Base-by-base conservation (phyloP, 2,329 filamentous ascomycete species). In the Ascochyta fabae region DNA sequence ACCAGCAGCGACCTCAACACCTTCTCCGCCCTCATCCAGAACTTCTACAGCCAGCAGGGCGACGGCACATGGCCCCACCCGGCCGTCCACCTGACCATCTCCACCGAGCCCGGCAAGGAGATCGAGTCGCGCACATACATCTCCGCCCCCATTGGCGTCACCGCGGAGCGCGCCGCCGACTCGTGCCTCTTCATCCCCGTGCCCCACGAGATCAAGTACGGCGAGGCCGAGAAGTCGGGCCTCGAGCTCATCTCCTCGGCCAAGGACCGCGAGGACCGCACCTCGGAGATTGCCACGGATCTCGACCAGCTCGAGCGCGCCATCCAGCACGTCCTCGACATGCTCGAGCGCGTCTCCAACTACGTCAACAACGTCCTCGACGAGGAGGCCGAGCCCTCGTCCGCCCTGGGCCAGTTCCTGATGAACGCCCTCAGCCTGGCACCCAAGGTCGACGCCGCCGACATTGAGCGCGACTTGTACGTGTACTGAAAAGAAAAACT, bases 151-250 rank as follows among this genome's bases (percentile, higher is more conserved):
- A 95, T 98, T 53, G 94, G 95, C 66, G 92, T 97, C 66, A 97
- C 92, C 68, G 87, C 92, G 58, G 95, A 99, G 82, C 88, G 95
- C 71, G 93, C 95, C 59, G 91, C 92, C 68, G 95, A 99, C 80
- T 96, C 91, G 75, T 97, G 94, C 77, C 87, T 96, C 60, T 99
- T 99, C 83, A 95, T 98, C 70, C 94, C 96, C 68, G 94, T 99
- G 2, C 95, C 95, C 40, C 91, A 98, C 80, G 92, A 95, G 80
- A 88, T 98, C 74, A 88, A 91, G 74, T 96, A 96, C 78, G 88
- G 87, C 71, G 92, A 96, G 71, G 84, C 87, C 22, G 88, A 91
- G 75, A 88, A 86, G 79, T 88, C 84, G 59, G 88, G 88, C 52
- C 83, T 98, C 65, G 92, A 96, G 79, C 83, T 93, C 62, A 91